Evolutionary conservation across 768 basidiomycete genomes (phyloP), one percentile per base, ranked within the genome.

Genomic region (Crepidotus variabilis): DNA sequence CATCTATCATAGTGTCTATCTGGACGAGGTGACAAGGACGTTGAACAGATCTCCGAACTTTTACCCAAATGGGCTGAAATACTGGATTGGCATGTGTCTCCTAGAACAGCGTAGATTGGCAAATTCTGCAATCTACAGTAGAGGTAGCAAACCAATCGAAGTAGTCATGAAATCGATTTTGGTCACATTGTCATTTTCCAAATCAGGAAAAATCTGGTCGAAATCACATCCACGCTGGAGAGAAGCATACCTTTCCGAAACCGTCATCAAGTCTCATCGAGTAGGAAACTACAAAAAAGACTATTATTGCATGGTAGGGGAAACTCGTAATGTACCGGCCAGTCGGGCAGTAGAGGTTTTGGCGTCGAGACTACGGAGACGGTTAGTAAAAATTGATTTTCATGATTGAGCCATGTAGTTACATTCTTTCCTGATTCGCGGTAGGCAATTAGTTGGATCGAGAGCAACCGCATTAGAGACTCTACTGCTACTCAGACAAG

Each of bases 1-100:
- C 47, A 51, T 34, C 21, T 51, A 33, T 10, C 13, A 22, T 57
- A 95, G 92, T 97, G 94, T 66, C 76, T 98, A 51, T 95, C 92
- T 53, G 96, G 96, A 50, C 85, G 96, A 60, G 97, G 97, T 16
- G 94, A 98, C 72, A 98, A 98, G 72, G 96, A 99, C 67, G 97
- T 99, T 2, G 90, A 96, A 62, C 90, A 98, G 67, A 94, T 99
- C 56, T 94, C 90, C n/a, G 76, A 95, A 64, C 76, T 98, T 39
- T 78, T 99, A 54, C 96, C 96, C 10, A 91, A 96, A 72, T 98
- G 95, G 96, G 94, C 90, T 10, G 88, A 97, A 65, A 86, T 74
- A 62, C 80, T 98, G 34, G 90, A 95, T 77, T 98, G 96, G 96
- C 92, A 95, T 63, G 76, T 95, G 46, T 79, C 80, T 46, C 67